Base-by-base conservation (phyloP, 106 monocot species). In the Dactylorhiza incarnata region DNA sequence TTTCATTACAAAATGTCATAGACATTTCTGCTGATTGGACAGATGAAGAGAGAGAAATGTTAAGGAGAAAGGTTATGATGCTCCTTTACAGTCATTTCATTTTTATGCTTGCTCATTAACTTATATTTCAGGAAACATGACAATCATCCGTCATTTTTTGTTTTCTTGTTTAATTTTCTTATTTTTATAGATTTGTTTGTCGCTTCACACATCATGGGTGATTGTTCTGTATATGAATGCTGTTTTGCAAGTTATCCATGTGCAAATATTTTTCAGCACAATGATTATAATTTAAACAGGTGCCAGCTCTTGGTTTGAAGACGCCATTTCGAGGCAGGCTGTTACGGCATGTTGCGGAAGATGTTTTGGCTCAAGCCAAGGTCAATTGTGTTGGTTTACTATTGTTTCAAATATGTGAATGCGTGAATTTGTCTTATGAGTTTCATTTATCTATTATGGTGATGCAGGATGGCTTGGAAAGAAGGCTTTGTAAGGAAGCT, bases 21-120 rank as follows among this genome's bases (percentile, higher is more conserved):
- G 97, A 99, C 79, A 84, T 99, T 81, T 89, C 83, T 50, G 74
- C 86, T 83, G 97, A 99, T 79, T 99, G 97, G 97, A 99, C 97
- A 44, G 82, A 83, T 49, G 89, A 99, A 85, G 97, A 99, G 82
- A 94, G 89, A 50, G 75, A 87, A 58, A 99, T 91, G 89, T 75
- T 99, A 81, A 86, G 97, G 76, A 87, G 72, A 73, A 91, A 99
- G 93, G 97, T 97, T 9, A 72, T 37, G 37, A 37, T 22, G 61
- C 2, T 22, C 19, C 22, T 22, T 8, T 20, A 13, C 29, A 26
- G 65, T 29, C 65, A 10, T 14, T 29, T 75, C 1, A 17, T 75
- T 19, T 19, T 26, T 75, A 7, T 75, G 15, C 4, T 3, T 11
- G 25, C n/a, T 6, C 16, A 5, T 54, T 14, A 43, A 37, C 9